These are phyloP conservation scores for Beauveria caledonica DNA, from an alignment of 2,329 filamentous ascomycete genomes.

Conservation along the genomic window DNA sequence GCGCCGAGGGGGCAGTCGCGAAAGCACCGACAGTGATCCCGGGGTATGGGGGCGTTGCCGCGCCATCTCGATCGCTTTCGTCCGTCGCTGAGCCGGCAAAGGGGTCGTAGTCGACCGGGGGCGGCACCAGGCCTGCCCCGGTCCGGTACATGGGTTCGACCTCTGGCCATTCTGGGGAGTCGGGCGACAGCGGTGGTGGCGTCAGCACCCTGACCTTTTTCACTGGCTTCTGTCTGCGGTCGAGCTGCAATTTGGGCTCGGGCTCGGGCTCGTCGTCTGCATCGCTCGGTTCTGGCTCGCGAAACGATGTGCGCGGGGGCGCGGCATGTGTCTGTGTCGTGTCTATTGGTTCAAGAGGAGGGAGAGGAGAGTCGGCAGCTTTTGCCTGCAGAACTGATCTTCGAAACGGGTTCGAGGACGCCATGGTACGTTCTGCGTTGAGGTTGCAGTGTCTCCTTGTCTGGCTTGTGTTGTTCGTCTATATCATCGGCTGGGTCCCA, in stretches of 20 bases:
- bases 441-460: not conserved
- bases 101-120: constrained; percentile 21
- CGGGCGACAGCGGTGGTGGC: constrained; percentile 52
- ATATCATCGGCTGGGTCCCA: not conserved
- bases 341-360: constrained; percentile 23
- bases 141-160: constrained; percentile 1
- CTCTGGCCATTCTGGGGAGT: constrained; percentile 33
- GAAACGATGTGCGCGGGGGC: constrained; percentile 20
- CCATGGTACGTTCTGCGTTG: constrained; percentile 16
- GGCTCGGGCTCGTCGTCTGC: constrained; percentile 13
- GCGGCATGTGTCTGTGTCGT: constrained; percentile 18
- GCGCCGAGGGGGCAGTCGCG: not conserved
- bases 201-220: constrained; percentile 63
- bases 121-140: constrained; percentile 20
- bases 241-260: constrained; percentile 1
- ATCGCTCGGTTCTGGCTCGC: constrained; percentile 11
- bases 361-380: constrained; percentile 16
- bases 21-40: constrained; percentile 1
- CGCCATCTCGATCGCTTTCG: constrained; percentile 22
- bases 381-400: constrained; percentile 27
- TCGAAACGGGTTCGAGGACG: constrained; percentile 45
- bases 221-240: constrained; percentile 41
- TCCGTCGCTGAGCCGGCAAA: constrained; percentile 23
- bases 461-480: not conserved
- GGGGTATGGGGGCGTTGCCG: constrained; percentile 19